A percentile compares a stretch with the other conserved stretches of the same genome.
phyloP scores from a whole-genome alignment of 345 rosid genomes.

The Lepidium africanum region DNA sequence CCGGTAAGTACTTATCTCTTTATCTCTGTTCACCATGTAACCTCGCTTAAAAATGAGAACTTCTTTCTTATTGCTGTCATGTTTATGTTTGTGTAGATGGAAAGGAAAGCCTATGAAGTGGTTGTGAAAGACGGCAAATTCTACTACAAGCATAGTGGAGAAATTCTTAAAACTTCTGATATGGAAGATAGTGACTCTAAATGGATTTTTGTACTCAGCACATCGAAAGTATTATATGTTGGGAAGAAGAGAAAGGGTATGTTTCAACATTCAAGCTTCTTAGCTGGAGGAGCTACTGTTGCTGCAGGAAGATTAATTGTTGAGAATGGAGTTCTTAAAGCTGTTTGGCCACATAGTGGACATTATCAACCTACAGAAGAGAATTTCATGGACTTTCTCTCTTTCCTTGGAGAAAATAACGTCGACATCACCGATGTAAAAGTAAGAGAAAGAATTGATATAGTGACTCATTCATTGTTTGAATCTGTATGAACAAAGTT shows the following conservation, averaged over 20 bases:
- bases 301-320: conserved; percentile 77
- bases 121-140: conserved; percentile 61
- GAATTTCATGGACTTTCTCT: conserved; percentile 64
- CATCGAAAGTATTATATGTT: conserved; percentile 66
- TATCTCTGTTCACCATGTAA: neutral
- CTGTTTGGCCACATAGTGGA: conserved; percentile 99
- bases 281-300: conserved; percentile 84
- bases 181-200: conserved; percentile 43
- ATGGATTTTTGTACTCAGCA: conserved; percentile 91
- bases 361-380: conserved; percentile 90
- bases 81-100: conserved; percentile 41
- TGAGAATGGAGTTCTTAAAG: conserved; percentile 65
- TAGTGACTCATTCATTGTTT: neutral
- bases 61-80: conserved; percentile 1
- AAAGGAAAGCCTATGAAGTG: conserved; percentile 79
- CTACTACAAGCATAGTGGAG: conserved; percentile 53
- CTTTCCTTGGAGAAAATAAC: conserved; percentile 63
- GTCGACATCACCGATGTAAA: conserved; percentile 67
- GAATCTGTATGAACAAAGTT: neutral
- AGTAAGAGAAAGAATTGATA: conserved; percentile 34
- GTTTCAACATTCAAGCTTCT: conserved; percentile 91
- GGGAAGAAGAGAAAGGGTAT: conserved; percentile 74
- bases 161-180: conserved; percentile 46
- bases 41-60: conserved; percentile 7
- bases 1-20: conserved; percentile 46